phyloP scores from a whole-genome alignment of 179 eudicot genomes.

The Sideroxylon spinosum region DNA sequence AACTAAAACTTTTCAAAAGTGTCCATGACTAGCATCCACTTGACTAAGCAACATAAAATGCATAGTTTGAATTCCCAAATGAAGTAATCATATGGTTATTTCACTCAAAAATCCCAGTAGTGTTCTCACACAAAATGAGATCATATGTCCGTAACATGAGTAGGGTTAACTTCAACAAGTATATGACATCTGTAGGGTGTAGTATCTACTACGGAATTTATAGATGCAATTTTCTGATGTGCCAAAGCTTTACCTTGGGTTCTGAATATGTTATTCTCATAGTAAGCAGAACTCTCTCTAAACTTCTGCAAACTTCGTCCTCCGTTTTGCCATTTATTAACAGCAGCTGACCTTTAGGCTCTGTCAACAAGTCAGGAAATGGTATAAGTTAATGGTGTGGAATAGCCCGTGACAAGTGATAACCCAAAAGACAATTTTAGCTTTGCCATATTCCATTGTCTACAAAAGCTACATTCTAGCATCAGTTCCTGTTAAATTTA shows the following conservation, averaged over 20 bases:
- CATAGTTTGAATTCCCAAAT: too few relatives aligned
- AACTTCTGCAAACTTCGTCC: conserved; percentile 84
- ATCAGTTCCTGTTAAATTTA: neutral
- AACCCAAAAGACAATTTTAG: neutral
- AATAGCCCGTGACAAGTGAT: neutral
- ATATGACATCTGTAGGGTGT: neutral
- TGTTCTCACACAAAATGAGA: too few relatives aligned
- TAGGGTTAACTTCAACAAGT: too few relatives aligned
- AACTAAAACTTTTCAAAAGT: neutral
- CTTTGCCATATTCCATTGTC: neutral
- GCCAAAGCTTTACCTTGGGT: conserved; percentile 66
- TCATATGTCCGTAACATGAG: too few relatives aligned
- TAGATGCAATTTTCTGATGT: neutral
- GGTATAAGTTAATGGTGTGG: neutral
- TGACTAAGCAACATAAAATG: too few relatives aligned
- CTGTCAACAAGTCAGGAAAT: conserved; percentile 44
- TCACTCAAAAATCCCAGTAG: neutral
- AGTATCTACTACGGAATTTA: neutral
- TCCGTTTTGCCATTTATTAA: conserved; percentile 85
- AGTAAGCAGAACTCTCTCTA: conserved; percentile 90
- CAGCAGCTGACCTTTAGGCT: conserved; percentile 95
- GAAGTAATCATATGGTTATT: neutral
- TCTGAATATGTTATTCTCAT: conserved; percentile 87
- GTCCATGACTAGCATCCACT: neutral
- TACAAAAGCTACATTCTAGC: neutral